Evolutionary conservation across 176 grass and related monocot species (phyloP), one percentile per base, ranked within the genome.

Genomic region (Aegilops speltoides): DNA sequence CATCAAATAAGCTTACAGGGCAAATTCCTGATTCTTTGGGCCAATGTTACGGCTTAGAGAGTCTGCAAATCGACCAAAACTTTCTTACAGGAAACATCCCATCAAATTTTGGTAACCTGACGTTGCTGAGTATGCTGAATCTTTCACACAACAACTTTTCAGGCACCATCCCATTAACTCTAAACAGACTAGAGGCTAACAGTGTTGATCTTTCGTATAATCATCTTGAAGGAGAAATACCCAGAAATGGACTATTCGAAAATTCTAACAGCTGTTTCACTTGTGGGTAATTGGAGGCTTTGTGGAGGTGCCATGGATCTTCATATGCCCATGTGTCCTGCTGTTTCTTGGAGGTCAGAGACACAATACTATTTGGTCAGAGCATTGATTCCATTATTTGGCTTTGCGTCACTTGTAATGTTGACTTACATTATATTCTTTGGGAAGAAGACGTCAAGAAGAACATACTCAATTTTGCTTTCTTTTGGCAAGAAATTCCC

Each of bases 61-160:
- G 37, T 8, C 37, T 38, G 37, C 37, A 38, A 38, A 38, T 38
- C 1, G 37, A 38, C 6, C 1, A 38, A 38, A 38, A 38, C 8
- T 1, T 38, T 38, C 7, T 38, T 8, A 8, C 37, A 8, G 37
- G 37, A 8, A 38, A 38, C 37, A 38, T 92, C 83, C 86, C 87
- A 52, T 8, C 2, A 0, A 32, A 83, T 4, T 82, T 92, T 28
- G 40, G 7, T 11, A 86, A 74, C 10, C 10, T 89, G 29, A 66
- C 38, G 34, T 72, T 79, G 3, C n/a, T 92, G 23, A 16, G 3
- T 34, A 12, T 13, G 20, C 16, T 93, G 3, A 88, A 89, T 72
- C 76, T 93, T 32, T 93, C 91, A 6, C 25, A 25, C 6, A 93
- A 93, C 9, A 77, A 62, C 2, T 74, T 92, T 7, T 89, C 64